Evolutionary conservation across 106 monocot species (phyloP).

Genomic region (Phalaenopsis aphrodite): DNA sequence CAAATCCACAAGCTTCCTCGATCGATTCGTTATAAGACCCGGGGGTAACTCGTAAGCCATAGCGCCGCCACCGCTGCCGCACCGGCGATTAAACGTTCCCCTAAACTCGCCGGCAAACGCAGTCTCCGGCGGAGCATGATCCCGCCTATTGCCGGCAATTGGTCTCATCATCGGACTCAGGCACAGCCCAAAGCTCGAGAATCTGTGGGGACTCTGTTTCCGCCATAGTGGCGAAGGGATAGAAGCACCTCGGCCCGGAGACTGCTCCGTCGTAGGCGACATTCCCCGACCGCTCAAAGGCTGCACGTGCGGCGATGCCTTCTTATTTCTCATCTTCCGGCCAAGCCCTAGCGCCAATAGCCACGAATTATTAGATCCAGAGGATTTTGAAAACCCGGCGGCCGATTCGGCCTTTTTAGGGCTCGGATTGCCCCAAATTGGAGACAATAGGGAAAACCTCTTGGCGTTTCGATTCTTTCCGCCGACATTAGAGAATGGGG

Average conservation of each 20-base stretch:
- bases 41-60: not conserved
- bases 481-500: not conserved
- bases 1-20: constrained; percentile 53
- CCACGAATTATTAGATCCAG: constrained; percentile 22
- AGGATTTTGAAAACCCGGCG: not conserved
- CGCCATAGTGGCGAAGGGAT: not conserved
- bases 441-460: not conserved
- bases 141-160: constrained; percentile 17
- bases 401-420: not conserved
- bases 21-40: constrained; percentile 30
- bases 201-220: constrained; percentile 4
- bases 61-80: constrained; percentile 2
- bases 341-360: constrained; percentile 14
- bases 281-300: constrained; percentile 18
- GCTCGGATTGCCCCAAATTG: not conserved
- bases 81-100: constrained; percentile 6
- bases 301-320: not conserved
- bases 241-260: not conserved
- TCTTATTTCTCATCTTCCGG: constrained; percentile 24
- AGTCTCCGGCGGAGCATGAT: constrained; percentile 14
- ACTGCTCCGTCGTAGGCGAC: constrained; percentile 18
- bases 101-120: constrained; percentile 18
- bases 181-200: constrained; percentile 43
- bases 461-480: not conserved
- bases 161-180: constrained; percentile 53